Evolutionary conservation across 768 basidiomycete genomes (phyloP).

Genomic region (Floccularia luteovirens): DNA sequence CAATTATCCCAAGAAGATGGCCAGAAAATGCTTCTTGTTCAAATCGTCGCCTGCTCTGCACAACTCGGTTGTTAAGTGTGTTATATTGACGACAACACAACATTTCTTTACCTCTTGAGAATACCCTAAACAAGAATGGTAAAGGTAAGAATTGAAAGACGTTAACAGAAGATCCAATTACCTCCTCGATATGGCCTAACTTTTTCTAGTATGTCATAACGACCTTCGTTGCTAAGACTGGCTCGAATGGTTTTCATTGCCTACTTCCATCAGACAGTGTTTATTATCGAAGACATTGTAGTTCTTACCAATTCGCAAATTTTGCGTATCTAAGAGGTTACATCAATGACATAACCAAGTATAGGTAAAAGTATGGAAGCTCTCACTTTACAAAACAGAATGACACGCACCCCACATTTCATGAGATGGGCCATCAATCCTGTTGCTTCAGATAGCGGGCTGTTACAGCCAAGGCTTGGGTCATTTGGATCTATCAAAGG

Average conservation of each 20-base stretch:
- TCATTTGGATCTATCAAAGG: conserved; percentile 48
- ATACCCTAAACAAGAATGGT: conserved; percentile 41
- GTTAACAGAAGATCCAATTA: conserved; percentile 17
- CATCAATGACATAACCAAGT: neutral
- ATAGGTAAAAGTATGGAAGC: neutral
- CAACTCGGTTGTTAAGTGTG: neutral
- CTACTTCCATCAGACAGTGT: conserved; percentile 23
- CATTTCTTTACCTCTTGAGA: conserved; percentile 46
- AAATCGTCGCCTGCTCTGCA: conserved; percentile 81
- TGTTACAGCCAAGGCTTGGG: conserved; percentile 44
- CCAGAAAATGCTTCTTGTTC: conserved; percentile 86
- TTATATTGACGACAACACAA: neutral
- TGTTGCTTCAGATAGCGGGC: conserved; percentile 63
- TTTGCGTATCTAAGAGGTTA: conserved; percentile 56
- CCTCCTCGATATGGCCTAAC: conserved; percentile 85
- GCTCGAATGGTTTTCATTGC: conserved; percentile 73
- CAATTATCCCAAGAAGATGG: conserved; percentile 75
- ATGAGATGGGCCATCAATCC: conserved; percentile 73
- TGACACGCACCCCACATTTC: conserved; percentile 72
- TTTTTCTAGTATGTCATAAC: conserved; percentile 64
- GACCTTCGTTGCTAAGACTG: conserved; percentile 67
- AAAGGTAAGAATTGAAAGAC: neutral
- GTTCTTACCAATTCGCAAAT: conserved; percentile 67
- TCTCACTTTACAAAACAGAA: conserved; percentile 81
- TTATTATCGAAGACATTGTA: neutral